Conservation (phyloP, 768 basidiomycete genomes). For the Leccinum boreale region DNA sequence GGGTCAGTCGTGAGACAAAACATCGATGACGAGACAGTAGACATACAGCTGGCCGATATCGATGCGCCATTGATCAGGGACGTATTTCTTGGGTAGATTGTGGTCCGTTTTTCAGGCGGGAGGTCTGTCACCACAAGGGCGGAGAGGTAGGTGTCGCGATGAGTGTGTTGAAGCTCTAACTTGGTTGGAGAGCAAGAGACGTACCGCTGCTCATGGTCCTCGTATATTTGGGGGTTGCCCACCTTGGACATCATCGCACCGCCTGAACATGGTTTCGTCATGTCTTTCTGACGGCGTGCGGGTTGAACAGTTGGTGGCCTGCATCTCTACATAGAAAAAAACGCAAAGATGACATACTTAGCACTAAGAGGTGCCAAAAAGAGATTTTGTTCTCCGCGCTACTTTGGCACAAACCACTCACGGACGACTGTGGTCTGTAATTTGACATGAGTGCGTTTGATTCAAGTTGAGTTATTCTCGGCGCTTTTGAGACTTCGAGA, state of each 20-base stretch:
- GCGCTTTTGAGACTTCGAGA: background rate
- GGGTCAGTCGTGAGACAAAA: background rate
- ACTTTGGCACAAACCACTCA: conserved; percentile 34
- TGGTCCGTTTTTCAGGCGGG: conserved; percentile 17
- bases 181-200: conserved; percentile 5
- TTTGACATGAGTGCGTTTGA: conserved; percentile 34
- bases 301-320: conserved; percentile 9
- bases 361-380: conserved; percentile 29
- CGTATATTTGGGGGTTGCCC: conserved; percentile 46
- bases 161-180: background rate
- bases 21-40: background rate
- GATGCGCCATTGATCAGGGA: conserved; percentile 34
- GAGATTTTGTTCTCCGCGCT: conserved; percentile 28
- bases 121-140: conserved; percentile 12
- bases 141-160: background rate
- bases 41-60: conserved; percentile 31
- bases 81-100: conserved; percentile 26
- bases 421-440: conserved; percentile 26
- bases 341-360: conserved; percentile 23
- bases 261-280: conserved; percentile 22
- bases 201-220: conserved; percentile 48
- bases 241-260: conserved; percentile 50
- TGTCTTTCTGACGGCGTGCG: conserved; percentile 3
- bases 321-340: conserved; percentile 16
- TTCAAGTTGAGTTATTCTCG: background rate